phyloP scores from a whole-genome alignment of 192 early-diverging fungal genomes.

The Coemansia sp. region DNA sequence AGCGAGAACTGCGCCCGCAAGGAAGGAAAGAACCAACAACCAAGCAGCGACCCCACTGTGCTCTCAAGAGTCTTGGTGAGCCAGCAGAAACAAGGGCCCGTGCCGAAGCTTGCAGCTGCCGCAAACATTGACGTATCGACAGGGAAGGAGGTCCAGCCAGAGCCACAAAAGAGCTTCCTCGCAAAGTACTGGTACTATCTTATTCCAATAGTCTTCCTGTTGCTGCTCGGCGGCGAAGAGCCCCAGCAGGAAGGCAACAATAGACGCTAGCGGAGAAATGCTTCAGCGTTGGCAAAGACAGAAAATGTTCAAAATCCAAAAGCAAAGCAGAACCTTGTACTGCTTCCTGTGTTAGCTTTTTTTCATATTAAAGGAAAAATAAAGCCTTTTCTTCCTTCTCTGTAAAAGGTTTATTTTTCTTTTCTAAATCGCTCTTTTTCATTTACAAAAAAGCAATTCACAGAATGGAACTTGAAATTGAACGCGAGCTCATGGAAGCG shows the following conservation, averaged over 20 bases:
- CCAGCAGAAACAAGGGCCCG: constrained; percentile 23
- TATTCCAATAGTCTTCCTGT: constrained; percentile 52
- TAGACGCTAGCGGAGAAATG: constrained; percentile 11
- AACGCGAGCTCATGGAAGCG: constrained; percentile 29
- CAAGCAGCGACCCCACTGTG: constrained; percentile 1
- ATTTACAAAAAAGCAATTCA: not conserved
- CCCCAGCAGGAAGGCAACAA: constrained; percentile 46
- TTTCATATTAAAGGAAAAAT: too few relatives aligned
- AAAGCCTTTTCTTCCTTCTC: constrained; percentile 1
- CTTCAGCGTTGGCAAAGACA: too few relatives aligned
- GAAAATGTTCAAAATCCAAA: too few relatives aligned
- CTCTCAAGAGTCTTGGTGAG: constrained; percentile 25
- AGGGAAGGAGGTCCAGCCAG: constrained; percentile 48
- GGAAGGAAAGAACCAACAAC: not conserved
- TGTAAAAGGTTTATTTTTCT: not conserved
- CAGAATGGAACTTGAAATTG: constrained; percentile 33
- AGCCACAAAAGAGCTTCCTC: constrained; percentile 57
- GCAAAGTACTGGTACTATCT: constrained; percentile 64
- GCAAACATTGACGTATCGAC: constrained; percentile 32
- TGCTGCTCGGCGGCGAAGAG: constrained; percentile 48
- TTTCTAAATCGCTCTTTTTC: not conserved
- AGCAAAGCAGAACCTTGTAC: too few relatives aligned
- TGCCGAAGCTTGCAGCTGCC: constrained; percentile 33
- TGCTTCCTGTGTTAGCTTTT: too few relatives aligned
- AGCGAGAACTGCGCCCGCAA: constrained; percentile 23